These are phyloP conservation scores for Gelatoporia subvermispora DNA, from an alignment of 768 basidiomycete species.

Conservation along the genomic window DNA sequence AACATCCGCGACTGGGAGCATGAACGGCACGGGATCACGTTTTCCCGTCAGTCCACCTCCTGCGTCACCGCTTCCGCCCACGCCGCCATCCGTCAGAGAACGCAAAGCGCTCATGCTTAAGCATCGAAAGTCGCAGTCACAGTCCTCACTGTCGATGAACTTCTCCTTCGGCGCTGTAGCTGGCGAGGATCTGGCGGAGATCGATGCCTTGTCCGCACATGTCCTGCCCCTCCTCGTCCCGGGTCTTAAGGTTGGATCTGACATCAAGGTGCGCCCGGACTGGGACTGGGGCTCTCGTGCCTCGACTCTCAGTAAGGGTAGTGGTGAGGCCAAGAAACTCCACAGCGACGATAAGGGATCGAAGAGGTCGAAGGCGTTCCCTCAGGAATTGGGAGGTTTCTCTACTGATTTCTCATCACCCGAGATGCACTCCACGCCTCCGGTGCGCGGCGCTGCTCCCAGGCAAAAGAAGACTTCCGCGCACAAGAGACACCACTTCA, in stretches of 20 bases:
- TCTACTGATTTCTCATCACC: constrained; percentile 47
- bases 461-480: constrained; percentile 39
- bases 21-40: constrained; percentile 20
- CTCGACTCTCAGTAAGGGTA: constrained; percentile 3
- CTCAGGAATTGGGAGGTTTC: constrained; percentile 27
- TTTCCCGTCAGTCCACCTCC: constrained; percentile 50
- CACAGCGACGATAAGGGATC: constrained; percentile 1
- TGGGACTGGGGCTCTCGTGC: constrained; percentile 16
- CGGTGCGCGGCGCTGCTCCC: constrained; percentile 26
- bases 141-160: constrained; percentile 50
- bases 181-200: constrained; percentile 50
- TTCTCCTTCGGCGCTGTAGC: constrained; percentile 57
- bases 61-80: constrained; percentile 66
- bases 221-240: constrained; percentile 65
- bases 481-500: constrained; percentile 61
- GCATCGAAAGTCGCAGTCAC: constrained; percentile 53
- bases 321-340: background rate
- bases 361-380: constrained; percentile 16
- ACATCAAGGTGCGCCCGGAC: constrained; percentile 45
- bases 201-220: constrained; percentile 66
- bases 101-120: constrained; percentile 47
- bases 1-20: constrained; percentile 42
- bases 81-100: constrained; percentile 61
- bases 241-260: constrained; percentile 52
- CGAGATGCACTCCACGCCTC: constrained; percentile 60